Conservation (phyloP, 257 asterid species). For the Solanum piurae region DNA sequence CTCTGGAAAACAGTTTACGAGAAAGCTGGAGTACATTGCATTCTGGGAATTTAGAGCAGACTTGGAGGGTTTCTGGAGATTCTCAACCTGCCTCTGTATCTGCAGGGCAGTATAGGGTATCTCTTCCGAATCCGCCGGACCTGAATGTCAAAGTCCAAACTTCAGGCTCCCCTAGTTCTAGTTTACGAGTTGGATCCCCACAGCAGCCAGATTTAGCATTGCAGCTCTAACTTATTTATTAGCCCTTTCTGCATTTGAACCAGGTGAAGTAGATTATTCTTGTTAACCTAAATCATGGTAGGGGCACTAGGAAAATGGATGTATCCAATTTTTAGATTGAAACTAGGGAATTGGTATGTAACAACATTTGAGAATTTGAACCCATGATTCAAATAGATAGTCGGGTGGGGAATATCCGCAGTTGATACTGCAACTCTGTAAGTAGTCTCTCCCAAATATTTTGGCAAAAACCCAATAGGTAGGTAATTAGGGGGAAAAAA, state of each 20-base stretch:
- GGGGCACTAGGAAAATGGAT: conserved; percentile 18
- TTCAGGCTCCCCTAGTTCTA: conserved; percentile 57
- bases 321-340: conserved; percentile 36
- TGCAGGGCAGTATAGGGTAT: neutral
- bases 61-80: conserved; percentile 20
- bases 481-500: neutral
- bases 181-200: conserved; percentile 69
- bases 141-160: conserved; percentile 46
- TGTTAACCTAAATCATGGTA: neutral
- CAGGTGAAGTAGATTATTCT: neutral
- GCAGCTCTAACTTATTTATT: conserved; percentile 45
- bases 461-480: neutral
- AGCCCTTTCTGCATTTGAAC: neutral
- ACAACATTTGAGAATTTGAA: neutral
- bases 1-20: neutral
- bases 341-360: conserved; percentile 17
- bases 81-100: conserved; percentile 6
- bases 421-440: neutral
- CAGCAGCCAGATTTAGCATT: conserved; percentile 91
- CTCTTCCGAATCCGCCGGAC: conserved; percentile 37
- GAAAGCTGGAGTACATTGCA: conserved; percentile 11
- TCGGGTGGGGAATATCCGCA: neutral
- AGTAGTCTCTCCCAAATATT: neutral
- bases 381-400: neutral
- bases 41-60: conserved; percentile 11